Evolutionary conservation across 148 eudicot genomes (phyloP), one percentile per base, ranked within the genome.

Genomic region (Polygonum maritimum): DNA sequence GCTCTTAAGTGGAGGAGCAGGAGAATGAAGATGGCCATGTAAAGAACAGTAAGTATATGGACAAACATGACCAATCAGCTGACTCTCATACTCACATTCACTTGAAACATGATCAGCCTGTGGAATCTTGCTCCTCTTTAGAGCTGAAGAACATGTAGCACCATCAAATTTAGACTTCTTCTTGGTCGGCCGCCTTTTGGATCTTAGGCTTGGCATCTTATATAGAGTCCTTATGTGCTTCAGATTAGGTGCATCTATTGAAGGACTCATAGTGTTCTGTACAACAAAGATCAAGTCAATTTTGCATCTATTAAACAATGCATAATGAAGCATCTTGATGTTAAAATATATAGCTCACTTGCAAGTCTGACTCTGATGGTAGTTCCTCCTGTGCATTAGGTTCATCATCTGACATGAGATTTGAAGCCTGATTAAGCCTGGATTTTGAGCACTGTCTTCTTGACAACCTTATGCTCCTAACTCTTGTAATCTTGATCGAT

Each of bases 1-100:
- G 45, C 82, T 88, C 76, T 87, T 91, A 21, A 79, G 73, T 1
- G 87, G 84, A 1, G 88, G 90, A 2, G 71, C 69, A 48, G 90
- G 81, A 39, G 80, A 82, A 74, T 84, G 82, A 60, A 77, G 76
- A 74, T 83, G 90, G 33, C 93, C 92, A 82, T 96, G 88, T 38
- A 96, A 85, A 38, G 97, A 96, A 76, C 99, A 96, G 60, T 91
- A 89, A 75, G 73, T 87, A 74, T 92, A 96, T 6, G 89, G 83
- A 79, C 99, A 96, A 54, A 92, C 83, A 83, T 91, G 91, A 76
- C 48, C 14, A 22, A 75, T 75, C 33, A 90, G 79, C 80, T 38
- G 33, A 57, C 76, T 83, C 44, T 85, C 88, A 1, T 82, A 51
- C 76, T 87, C 90, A 47, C 54, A 78, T 77, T 75, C 82, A 47